Percentiles rank a stretch among this genome's conserved stretches.
phyloP scores from a whole-genome alignment of 2,329 filamentous ascomycete genomes.

The Plectosphaerella cucumerina region DNA sequence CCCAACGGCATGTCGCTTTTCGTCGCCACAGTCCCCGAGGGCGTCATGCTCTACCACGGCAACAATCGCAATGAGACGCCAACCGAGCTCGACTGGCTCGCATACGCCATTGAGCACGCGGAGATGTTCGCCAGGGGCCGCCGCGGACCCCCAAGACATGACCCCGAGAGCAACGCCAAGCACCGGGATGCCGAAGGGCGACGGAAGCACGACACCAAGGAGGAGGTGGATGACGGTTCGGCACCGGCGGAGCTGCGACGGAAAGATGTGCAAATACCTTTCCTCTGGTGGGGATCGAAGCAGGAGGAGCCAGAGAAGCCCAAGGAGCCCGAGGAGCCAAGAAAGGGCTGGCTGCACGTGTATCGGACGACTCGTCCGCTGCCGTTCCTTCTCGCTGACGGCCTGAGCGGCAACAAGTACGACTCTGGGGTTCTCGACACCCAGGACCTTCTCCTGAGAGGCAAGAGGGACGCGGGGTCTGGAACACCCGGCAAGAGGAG shows the following conservation, averaged over 20 bases:
- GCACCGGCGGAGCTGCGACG: too few relatives aligned
- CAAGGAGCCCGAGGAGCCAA: constrained; percentile 20
- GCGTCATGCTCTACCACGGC: constrained; percentile 55
- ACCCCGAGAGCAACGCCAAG: too few relatives aligned
- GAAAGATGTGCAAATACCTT: too few relatives aligned
- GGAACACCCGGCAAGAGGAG: constrained; percentile 18
- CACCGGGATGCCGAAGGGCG: neutral
- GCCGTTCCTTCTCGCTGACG: constrained; percentile 53
- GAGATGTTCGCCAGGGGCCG: constrained; percentile 41
- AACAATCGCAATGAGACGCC: constrained; percentile 34
- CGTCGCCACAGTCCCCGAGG: constrained; percentile 48
- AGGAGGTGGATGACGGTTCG: too few relatives aligned
- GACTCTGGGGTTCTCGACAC: constrained; percentile 49
- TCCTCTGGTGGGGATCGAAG: too few relatives aligned
- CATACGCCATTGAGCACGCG: constrained; percentile 61
- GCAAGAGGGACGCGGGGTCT: constrained; percentile 6
- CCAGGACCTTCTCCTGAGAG: constrained; percentile 44
- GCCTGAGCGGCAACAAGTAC: constrained; percentile 51
- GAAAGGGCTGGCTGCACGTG: constrained; percentile 41
- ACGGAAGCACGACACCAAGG: neutral
- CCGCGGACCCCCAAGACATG: neutral
- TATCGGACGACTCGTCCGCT: constrained; percentile 44
- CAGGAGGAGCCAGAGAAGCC: too few relatives aligned
- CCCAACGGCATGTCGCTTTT: constrained; percentile 63
- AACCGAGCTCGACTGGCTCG: constrained; percentile 53